Base-by-base conservation (phyloP, 306 rosid genomes). In the Cyamopsis tetragonoloba region DNA sequence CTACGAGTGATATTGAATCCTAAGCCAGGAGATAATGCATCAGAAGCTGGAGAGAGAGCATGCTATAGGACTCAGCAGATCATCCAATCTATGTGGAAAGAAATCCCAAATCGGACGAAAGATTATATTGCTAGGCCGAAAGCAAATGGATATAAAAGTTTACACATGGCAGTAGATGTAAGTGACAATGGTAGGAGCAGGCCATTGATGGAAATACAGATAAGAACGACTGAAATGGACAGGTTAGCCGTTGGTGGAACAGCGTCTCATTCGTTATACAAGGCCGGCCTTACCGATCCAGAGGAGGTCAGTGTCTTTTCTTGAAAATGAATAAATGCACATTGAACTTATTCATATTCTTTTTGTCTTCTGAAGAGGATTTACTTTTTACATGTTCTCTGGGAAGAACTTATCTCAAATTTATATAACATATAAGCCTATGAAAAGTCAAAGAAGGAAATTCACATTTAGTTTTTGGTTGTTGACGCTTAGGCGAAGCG, bases 101-200 rank as follows among this genome's bases (percentile, higher is more conserved):
- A 89, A 78, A 82, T 88, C 30, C 88, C 96, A 61, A 42, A 63
- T 62, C 71, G 97, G 61, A 78, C 91, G 8, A 93, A 93, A 81
- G 98, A 89, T 75, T 93, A 89, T 62, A 84, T 93, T 74, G 82
- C 90, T 6, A 86, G 62, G 75, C 98, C 97, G 3, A 93, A 93
- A 76, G 79, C 77, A 39, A 93, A 93, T 75, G 97, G 98, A 1
- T 93, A 93, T 62, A 81, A 76, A 80, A 93, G 98, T 73, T 74
- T 89, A 53, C 98, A 93, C 68, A 84, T 93, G 97, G 93, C 91
- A 17, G 98, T 89, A 26, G 89, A 93, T 80, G 95, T 88, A 43
- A 89, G 92, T 63, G 88, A 87, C 3, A 19, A 69, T 68, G 83
- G 81, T 9, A 72, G 72, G 86, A 83, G 62, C 22, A 79, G 91